A percentile compares a stretch with the other conserved stretches of the same genome.
Evolutionary conservation across 495 filamentous ascomycete genomes (phyloP).

Genomic region (Podospora pseudocomata): DNA sequence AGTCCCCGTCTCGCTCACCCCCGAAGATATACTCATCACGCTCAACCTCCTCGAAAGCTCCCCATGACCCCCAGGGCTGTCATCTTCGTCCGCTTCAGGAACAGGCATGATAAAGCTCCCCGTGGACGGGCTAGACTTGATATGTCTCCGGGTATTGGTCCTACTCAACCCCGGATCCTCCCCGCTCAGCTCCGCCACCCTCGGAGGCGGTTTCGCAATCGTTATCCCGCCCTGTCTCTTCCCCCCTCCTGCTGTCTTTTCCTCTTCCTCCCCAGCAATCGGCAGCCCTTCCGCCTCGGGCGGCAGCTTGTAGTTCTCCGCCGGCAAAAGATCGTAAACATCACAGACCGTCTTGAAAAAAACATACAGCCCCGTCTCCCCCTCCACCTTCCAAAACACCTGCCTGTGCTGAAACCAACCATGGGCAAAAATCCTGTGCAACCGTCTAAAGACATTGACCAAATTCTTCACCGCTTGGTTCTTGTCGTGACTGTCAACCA

Average conservation of each 20-base stretch:
- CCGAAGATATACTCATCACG: slow-evolving; percentile 34
- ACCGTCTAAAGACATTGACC: slow-evolving; percentile 86
- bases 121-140: slow-evolving; percentile 67
- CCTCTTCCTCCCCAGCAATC: slow-evolving; percentile 19
- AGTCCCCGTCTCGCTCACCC: background rate
- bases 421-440: slow-evolving; percentile 96
- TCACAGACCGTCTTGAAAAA: slow-evolving; percentile 98
- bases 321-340: slow-evolving; percentile 77
- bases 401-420: slow-evolving; percentile 96
- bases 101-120: slow-evolving; percentile 71
- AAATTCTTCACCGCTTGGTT: slow-evolving; percentile 73
- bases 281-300: slow-evolving; percentile 79
- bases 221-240: slow-evolving; percentile 25
- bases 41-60: slow-evolving; percentile 40
- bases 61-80: slow-evolving; percentile 21
- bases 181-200: slow-evolving; percentile 30
- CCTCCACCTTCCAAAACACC: slow-evolving; percentile 96
- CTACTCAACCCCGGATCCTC: slow-evolving; percentile 40
- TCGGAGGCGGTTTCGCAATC: slow-evolving; percentile 44
- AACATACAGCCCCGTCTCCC: slow-evolving; percentile 79
- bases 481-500: slow-evolving; percentile 58
- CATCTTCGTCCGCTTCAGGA: slow-evolving; percentile 66
- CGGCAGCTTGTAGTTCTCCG: slow-evolving; percentile 93
- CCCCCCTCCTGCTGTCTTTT: slow-evolving; percentile 11
- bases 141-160: slow-evolving; percentile 70